These are phyloP conservation scores for Chlorella vulgaris DNA, from an alignment of 139 green algal species.

Conservation along the genomic window DNA sequence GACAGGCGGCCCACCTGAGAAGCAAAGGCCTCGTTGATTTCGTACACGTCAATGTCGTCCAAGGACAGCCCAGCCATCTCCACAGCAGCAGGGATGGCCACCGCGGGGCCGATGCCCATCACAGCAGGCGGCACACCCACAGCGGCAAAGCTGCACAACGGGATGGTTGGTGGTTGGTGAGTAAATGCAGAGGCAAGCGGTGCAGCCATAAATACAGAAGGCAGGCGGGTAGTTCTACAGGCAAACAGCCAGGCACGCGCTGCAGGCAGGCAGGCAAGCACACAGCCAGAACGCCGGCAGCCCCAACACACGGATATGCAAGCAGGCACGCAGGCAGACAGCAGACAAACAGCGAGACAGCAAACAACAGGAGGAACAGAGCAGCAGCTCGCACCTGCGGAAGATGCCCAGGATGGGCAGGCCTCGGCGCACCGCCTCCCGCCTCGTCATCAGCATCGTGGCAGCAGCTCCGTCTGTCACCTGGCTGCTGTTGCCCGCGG, in stretches of 20 bases:
- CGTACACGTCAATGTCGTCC: constrained; percentile 97
- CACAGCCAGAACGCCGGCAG: too few relatives aligned
- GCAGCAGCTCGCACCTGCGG: too few relatives aligned
- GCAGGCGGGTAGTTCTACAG: too few relatives aligned
- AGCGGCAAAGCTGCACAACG: constrained; percentile 74
- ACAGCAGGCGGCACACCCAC: constrained; percentile 95
- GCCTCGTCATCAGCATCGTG: constrained; percentile 92
- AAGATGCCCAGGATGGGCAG: constrained; percentile 95
- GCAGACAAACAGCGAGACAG: too few relatives aligned
- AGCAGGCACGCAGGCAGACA: too few relatives aligned
- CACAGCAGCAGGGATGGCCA: constrained; percentile 94
- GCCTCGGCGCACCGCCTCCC: constrained; percentile 79
- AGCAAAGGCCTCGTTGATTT: constrained; percentile 98
- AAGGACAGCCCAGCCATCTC: constrained; percentile 75
- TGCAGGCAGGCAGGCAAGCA: too few relatives aligned
- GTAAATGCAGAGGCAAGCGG: neutral
- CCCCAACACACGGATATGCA: too few relatives aligned
- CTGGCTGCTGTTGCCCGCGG: constrained; percentile 92
- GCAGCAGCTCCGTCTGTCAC: constrained; percentile 94
- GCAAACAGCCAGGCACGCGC: too few relatives aligned
- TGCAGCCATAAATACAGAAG: too few relatives aligned
- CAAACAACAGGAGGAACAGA: too few relatives aligned
- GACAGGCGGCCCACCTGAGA: constrained; percentile 79
- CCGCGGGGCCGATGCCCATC: constrained; percentile 96
- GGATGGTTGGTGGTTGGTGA: neutral